Base-by-base conservation (phyloP, 352 stramenopile species). In the Phytophthora cryptogea region DNA sequence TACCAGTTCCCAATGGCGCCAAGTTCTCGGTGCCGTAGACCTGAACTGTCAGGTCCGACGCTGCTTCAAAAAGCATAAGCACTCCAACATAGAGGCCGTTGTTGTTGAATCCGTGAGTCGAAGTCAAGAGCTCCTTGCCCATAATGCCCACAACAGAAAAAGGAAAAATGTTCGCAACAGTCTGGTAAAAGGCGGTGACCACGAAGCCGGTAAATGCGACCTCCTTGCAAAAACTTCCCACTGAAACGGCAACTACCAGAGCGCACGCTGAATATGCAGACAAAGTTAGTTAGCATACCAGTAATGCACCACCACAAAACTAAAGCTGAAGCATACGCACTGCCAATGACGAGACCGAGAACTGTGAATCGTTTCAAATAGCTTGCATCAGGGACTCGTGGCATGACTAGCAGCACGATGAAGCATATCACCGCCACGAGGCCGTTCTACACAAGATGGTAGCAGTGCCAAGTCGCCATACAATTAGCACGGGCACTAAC, bases 101-200 rank as follows among this genome's bases (percentile, higher is more conserved):
- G 71, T 90, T 90, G 70, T 92, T 92, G 69, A 88, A 92, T 47
- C 77, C 71, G 20, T 85, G 70, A 23, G 66, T 52, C 4, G 81
- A 85, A 30, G 78, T 80, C 50, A 88, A 80, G 27, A 90, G 83
- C 54, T 89, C 70, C 58, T 89, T 90, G 68, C 80, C 78, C 76
- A 92, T 84, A 50, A 92, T 89, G 7, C 83, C 83, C 16, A 92
- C 83, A 27, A 92, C 76, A 4, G 83, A 80, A 69, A 89, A 92
- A 17, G 83, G 80, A 44, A 92, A 90, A 23, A 92, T 76, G 31
- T 68, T 70, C 35, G 86, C 75, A 14, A 86, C 78, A 0, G 78
- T 74, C 47, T 84, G 83, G 52, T 90, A 92, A 42, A 86, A 86
- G 0, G 66, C 77, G 1, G 78, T 81, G 37, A 59, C 49, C 8